Evolutionary conservation across 352 stramenopile species (phyloP).

Genomic region (Phytophthora pistaciae): DNA sequence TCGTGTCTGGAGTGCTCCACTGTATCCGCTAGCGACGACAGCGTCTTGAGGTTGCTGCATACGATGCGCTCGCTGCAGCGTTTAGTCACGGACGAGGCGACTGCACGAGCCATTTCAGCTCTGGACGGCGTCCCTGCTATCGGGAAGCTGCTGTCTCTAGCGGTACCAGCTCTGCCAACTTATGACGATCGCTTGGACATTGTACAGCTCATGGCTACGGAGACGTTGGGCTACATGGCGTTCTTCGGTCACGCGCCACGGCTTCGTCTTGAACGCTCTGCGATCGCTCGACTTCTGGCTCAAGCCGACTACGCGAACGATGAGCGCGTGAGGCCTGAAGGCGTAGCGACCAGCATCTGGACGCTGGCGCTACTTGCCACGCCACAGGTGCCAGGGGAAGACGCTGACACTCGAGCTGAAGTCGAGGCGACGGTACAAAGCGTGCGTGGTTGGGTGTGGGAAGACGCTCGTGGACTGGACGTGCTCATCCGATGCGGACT

Average conservation of each 20-base stretch:
- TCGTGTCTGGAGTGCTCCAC: constrained; percentile 48
- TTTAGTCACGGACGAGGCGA: constrained; percentile 63
- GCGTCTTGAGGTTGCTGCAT: constrained; percentile 45
- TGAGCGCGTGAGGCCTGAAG: constrained; percentile 39
- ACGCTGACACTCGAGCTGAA: constrained; percentile 1
- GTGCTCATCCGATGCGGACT: constrained; percentile 52
- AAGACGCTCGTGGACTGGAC: constrained; percentile 35
- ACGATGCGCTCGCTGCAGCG: constrained; percentile 62
- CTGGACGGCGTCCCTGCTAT: constrained; percentile 46
- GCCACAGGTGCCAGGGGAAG: constrained; percentile 13
- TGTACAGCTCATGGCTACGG: constrained; percentile 66
- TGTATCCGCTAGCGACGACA: constrained; percentile 21
- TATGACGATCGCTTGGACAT: constrained; percentile 35
- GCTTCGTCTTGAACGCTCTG: constrained; percentile 39
- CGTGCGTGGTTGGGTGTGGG: constrained; percentile 44
- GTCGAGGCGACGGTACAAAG: constrained; percentile 17
- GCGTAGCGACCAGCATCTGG: constrained; percentile 51
- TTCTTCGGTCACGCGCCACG: constrained; percentile 56
- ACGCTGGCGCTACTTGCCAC: constrained; percentile 52
- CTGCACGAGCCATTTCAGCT: constrained; percentile 39
- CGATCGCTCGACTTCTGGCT: constrained; percentile 49
- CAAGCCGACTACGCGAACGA: constrained; percentile 51
- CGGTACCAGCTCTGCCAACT: constrained; percentile 17
- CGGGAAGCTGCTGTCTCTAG: constrained; percentile 38
- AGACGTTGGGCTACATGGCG: constrained; percentile 75